These are phyloP conservation scores for Cryomyces minteri DNA, from an alignment of 495 filamentous ascomycete genomes.

Conservation along the genomic window DNA sequence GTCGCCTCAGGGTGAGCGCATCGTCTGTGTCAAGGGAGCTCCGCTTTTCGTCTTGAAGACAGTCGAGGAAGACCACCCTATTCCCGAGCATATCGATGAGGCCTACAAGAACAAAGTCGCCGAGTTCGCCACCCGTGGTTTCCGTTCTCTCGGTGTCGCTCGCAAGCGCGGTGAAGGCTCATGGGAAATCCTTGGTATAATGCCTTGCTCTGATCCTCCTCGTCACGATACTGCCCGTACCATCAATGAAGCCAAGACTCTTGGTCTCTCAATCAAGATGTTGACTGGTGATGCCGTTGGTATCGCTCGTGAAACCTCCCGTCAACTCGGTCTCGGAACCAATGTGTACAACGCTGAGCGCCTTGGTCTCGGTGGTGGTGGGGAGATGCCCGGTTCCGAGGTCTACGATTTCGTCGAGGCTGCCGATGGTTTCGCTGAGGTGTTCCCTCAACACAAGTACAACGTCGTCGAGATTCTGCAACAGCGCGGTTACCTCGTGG, in stretches of 20 bases:
- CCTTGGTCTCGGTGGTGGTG: conserved; percentile 66
- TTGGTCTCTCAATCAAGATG: conserved; percentile 90
- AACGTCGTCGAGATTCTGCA: conserved; percentile 95
- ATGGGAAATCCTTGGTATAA: conserved; percentile 88
- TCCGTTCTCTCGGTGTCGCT: conserved; percentile 81
- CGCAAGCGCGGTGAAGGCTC: conserved; percentile 56
- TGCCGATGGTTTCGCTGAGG: conserved; percentile 89
- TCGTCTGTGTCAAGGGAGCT: conserved; percentile 81
- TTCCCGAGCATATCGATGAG: conserved; percentile 52
- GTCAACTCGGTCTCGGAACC: conserved; percentile 76
- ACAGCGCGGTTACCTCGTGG: conserved; percentile 88
- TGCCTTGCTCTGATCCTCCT: conserved; percentile 84
- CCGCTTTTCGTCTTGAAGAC: conserved; percentile 70
- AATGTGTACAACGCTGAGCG: conserved; percentile 89
- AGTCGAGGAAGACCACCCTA: conserved; percentile 60
- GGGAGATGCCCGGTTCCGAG: conserved; percentile 81
- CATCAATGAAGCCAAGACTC: conserved; percentile 70
- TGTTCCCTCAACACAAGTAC: conserved; percentile 97
- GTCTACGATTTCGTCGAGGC: conserved; percentile 89
- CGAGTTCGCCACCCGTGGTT: conserved; percentile 81
- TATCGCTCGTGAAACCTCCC: conserved; percentile 80
- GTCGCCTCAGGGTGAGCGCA: conserved; percentile 60
- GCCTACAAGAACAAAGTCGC: conserved; percentile 80
- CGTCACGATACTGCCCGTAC: conserved; percentile 82
- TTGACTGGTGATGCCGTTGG: conserved; percentile 90